Evolutionary conservation across 1,284 basidiomycete species (phyloP).

Genomic region (Peniophora sp.): DNA sequence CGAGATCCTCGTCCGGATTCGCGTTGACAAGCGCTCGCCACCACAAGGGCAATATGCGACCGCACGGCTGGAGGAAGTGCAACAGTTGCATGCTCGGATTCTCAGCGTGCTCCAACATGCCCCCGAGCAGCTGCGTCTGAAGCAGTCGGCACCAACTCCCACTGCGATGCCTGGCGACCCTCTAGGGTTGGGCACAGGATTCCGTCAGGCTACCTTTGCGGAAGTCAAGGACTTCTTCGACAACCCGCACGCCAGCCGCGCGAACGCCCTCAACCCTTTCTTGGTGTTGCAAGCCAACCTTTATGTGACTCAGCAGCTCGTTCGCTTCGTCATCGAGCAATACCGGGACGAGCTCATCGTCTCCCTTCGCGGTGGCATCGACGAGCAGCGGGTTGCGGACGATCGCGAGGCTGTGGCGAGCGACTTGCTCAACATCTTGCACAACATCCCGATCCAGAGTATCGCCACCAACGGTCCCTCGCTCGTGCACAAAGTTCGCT

Average conservation of each 20-base stretch:
- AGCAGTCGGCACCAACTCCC: slow-evolving; percentile 38
- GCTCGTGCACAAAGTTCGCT: slow-evolving; percentile 82
- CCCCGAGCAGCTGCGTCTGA: slow-evolving; percentile 64
- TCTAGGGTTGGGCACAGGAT: slow-evolving; percentile 45
- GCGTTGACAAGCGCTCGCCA: slow-evolving; percentile 76
- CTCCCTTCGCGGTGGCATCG: slow-evolving; percentile 54
- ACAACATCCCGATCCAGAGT: slow-evolving; percentile 83
- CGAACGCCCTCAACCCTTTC: slow-evolving; percentile 79
- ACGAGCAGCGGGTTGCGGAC: slow-evolving; percentile 58
- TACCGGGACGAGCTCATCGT: slow-evolving; percentile 76
- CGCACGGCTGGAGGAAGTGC: slow-evolving; percentile 71
- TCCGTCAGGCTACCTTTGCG: slow-evolving; percentile 72
- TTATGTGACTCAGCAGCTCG: slow-evolving; percentile 89
- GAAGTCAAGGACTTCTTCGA: slow-evolving; percentile 86
- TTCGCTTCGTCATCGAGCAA: slow-evolving; percentile 83
- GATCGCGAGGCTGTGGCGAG: slow-evolving; percentile 71
- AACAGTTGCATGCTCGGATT: slow-evolving; percentile 67
- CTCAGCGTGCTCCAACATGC: slow-evolving; percentile 60
- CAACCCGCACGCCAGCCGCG: slow-evolving; percentile 76
- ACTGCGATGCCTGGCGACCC: slow-evolving; percentile 50
- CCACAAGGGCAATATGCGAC: slow-evolving; percentile 78
- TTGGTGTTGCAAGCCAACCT: slow-evolving; percentile 85
- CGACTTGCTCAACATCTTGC: slow-evolving; percentile 75
- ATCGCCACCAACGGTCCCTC: slow-evolving; percentile 85
- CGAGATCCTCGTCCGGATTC: slow-evolving; percentile 76